A percentile compares a stretch with the other conserved stretches of the same genome.
phyloP scores from a whole-genome alignment of 352 stramenopile genomes.

The Phytophthora ramorum region DNA sequence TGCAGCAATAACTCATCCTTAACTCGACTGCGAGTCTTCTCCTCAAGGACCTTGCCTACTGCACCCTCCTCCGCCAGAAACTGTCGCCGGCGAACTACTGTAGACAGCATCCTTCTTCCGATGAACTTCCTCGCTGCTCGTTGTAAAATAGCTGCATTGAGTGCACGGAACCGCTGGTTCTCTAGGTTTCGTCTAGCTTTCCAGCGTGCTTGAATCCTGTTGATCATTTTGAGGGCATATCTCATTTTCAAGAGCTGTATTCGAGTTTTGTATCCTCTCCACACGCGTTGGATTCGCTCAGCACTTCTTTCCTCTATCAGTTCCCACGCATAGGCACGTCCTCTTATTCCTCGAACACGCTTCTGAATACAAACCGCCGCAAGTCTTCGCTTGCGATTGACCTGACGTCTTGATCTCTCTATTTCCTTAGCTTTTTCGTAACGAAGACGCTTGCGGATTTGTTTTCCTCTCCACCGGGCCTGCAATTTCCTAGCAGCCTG shows the following conservation, averaged over 20 bases:
- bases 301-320: constrained; percentile 50
- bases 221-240: constrained; percentile 50
- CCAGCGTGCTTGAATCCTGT: constrained; percentile 61
- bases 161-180: constrained; percentile 24
- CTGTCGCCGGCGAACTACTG: constrained; percentile 53
- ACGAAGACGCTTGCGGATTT: constrained; percentile 48
- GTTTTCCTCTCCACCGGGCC: constrained; percentile 55
- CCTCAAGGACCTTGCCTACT: constrained; percentile 59
- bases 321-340: constrained; percentile 46
- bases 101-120: constrained; percentile 44
- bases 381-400: constrained; percentile 35
- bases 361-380: constrained; percentile 67
- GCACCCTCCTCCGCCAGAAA: constrained; percentile 58
- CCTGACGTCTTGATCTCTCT: constrained; percentile 38
- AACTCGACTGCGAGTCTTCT: constrained; percentile 48
- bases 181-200: constrained; percentile 39
- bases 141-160: constrained; percentile 51
- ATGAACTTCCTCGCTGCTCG: constrained; percentile 43
- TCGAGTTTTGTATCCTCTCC: constrained; percentile 59
- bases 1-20: constrained; percentile 72
- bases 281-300: constrained; percentile 57
- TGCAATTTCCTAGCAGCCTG: constrained; percentile 55
- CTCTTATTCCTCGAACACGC: constrained; percentile 59
- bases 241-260: constrained; percentile 52
- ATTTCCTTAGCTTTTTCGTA: constrained; percentile 46